These are phyloP conservation scores for Aristolochia contorta DNA, from an alignment of 164 flowering plant genomes.

Conservation along the genomic window DNA sequence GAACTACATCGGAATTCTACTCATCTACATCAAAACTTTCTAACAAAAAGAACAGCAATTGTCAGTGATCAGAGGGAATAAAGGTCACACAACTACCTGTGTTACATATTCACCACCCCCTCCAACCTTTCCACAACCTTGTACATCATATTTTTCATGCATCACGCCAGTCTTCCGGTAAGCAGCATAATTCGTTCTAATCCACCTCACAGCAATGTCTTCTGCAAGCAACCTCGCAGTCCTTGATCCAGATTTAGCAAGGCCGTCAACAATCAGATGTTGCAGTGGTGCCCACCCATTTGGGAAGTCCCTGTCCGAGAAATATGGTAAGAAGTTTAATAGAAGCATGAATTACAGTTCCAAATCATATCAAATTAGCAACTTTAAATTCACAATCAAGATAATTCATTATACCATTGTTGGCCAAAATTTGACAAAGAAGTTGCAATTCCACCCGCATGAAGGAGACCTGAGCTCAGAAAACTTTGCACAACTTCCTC, in stretches of 20 bases:
- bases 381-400: neutral
- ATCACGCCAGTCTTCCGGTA: conserved; percentile 63
- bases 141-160: conserved; percentile 74
- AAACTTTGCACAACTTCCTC: conserved; percentile 46
- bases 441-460: conserved; percentile 72
- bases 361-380: neutral
- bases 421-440: conserved; percentile 67
- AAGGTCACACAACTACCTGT: conserved; percentile 32
- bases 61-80: too few relatives aligned
- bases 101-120: conserved; percentile 75
- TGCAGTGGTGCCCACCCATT: conserved; percentile 98
- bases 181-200: conserved; percentile 65
- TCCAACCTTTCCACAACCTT: conserved; percentile 54
- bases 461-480: conserved; percentile 50
- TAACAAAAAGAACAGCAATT: too few relatives aligned
- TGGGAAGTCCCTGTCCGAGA: conserved; percentile 68
- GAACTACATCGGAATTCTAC: too few relatives aligned
- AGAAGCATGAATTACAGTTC: neutral
- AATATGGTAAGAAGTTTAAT: neutral
- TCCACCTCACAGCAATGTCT: conserved; percentile 77
- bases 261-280: conserved; percentile 88
- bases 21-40: too few relatives aligned
- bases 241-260: conserved; percentile 43
- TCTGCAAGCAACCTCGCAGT: conserved; percentile 54
- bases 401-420: conserved; percentile 54